phyloP scores from a whole-genome alignment of 2,329 filamentous ascomycete genomes.

The Aureobasidium uvarum region DNA sequence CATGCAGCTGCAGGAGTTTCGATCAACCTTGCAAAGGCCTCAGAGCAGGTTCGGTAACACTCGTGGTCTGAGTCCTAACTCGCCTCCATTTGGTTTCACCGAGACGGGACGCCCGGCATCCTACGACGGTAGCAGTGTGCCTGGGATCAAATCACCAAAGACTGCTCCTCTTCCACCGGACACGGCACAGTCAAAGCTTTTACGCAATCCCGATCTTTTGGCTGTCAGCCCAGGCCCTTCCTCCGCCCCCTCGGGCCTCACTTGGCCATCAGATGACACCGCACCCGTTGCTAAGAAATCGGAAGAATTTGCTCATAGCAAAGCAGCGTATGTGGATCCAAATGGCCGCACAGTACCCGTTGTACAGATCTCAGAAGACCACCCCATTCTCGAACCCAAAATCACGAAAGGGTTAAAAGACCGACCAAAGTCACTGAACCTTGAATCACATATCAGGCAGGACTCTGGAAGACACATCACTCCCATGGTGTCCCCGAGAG shows the following conservation, averaged over 20 bases:
- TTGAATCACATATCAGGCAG: conserved; percentile 25
- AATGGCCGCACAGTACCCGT: conserved; percentile 39
- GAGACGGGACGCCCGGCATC: conserved; percentile 34
- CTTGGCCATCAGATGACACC: conserved; percentile 50
- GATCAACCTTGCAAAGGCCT: conserved; percentile 45
- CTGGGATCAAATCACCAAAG: conserved; percentile 43
- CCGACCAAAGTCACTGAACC: conserved; percentile 27
- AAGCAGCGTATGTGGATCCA: conserved; percentile 50
- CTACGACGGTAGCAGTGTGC: conserved; percentile 2
- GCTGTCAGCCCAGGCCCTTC: conserved; percentile 58
- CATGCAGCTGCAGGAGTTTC: conserved; percentile 82
- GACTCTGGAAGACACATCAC: conserved; percentile 25
- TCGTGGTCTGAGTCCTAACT: conserved; percentile 38
- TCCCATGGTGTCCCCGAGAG: conserved; percentile 41
- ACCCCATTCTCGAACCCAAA: conserved; percentile 13
- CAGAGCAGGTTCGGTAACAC: conserved; percentile 33
- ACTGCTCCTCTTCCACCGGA: conserved; percentile 58
- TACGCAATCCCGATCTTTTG: conserved; percentile 31
- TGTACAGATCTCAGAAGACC: conserved; percentile 32
- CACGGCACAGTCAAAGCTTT: conserved; percentile 10
- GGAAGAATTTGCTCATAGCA: conserved; percentile 51
- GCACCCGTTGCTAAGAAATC: not conserved
- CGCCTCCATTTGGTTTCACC: conserved; percentile 37
- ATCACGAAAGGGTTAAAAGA: conserved; percentile 16
- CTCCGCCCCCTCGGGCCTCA: conserved; percentile 63